Evolutionary conservation across 2,329 filamentous ascomycete species (phyloP), one percentile per base, ranked within the genome.

Genomic region (Diaporthe vexans): DNA sequence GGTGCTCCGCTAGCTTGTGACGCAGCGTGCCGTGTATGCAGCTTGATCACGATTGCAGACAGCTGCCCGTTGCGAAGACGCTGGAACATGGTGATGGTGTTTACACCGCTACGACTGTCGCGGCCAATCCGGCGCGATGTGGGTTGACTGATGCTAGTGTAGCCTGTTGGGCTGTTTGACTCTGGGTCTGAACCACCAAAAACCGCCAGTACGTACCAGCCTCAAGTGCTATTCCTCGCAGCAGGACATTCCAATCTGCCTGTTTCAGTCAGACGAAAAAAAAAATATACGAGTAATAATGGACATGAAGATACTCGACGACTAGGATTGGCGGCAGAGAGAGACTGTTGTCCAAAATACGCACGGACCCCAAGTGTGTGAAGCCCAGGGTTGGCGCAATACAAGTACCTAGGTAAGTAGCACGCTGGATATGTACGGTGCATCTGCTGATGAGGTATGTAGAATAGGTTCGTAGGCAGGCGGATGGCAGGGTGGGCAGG

Each of bases 1-100:
- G 63, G n/a, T 17, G 63, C 63, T 54, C 48, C 9, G 63, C 48
- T 68, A 54, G 48, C 63, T n/a, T 40, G 26, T 68, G 63, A 9
- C 37, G 40, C 40, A 65, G 15, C 33, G 46, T 68, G 63, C 63
- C 63, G 48, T 54, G 24, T 54, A 15, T 54, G 63, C 63, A 37
- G n/a, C n/a, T 40, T 24, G 35, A 54, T 54, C 48, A 52, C 21
- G 21, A 51, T 67, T n/a, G 29, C 21, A 51, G 43, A 51, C 21
- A 3, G 37, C 8, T 19, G 40, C 6, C 43, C n/a, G 13, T 65
- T 51, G 43, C 26, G 11, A 37, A 63, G 26, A 19, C 24, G 59
- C 59, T 3, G 40, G 29, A 26, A 26, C 21, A 51, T 21, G 46
- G n/a, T 10, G 21, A 6, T 24, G 63, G 21, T 54, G 5, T 37